Base-by-base conservation (phyloP, 2,329 filamentous ascomycete species). In the Stagonosporopsis rhizophila region DNA sequence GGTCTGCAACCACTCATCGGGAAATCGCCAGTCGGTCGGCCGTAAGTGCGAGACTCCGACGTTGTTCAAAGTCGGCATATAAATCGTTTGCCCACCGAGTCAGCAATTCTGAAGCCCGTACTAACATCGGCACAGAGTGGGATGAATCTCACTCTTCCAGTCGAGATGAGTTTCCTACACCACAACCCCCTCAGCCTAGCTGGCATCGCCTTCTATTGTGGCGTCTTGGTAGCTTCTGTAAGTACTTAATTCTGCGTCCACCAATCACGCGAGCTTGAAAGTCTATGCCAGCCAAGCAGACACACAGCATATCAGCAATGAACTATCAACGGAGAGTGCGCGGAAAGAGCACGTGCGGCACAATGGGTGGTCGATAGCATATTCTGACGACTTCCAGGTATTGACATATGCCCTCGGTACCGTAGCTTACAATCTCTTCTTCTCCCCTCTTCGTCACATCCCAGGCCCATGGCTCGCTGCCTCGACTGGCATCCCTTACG, bases 401-500 rank as follows among this genome's bases (percentile, higher is more conserved):
- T 28, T 40, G 1, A 2, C 63, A 1, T 72, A 69, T 17, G 23
- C 41, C 17, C 2, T 71, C 7, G 54, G 50, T 14, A 54, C 35
- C 6, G 45, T 52, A 7, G 59, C 78, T 34, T 78, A 80, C 65
- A 75, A 74, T 51, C 57, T 77, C 17, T 80, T 72, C 60, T 77
- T 81, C 53, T 76, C 80, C 32, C 79, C 80, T 4, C 69, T 81
- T 0, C 64, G 69, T 19, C 74, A 77, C 37, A 78, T 77, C 25
- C 80, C 79, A 1, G 80, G 80, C 0, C 79, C 80, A 2, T 69
- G 69, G 20, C 52, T 74, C 4, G 66, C 70, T 23, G 65, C 73
- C 19, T 66, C 70, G 2, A 68, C 71, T 4, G 62, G 67, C 15
- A 51, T 78, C 6, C 74, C 75, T 1, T 75, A 76, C 44, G 64